These are phyloP conservation scores for Groenewaldozyma auringiensis DNA, from an alignment of 1,139 yeast species.

Conservation along the genomic window DNA sequence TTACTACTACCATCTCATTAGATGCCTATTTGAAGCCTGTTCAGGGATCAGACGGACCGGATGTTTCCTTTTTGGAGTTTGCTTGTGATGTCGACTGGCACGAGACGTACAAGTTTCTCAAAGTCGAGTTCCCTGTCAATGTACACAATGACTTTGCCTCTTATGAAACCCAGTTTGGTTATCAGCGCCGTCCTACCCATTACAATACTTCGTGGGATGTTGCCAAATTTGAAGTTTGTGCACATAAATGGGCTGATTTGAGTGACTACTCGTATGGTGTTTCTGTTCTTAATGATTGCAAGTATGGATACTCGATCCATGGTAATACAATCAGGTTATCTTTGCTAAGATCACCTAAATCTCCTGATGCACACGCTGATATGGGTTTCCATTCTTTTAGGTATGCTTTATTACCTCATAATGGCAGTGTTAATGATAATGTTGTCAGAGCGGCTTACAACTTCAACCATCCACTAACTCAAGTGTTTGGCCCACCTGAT, in stretches of 20 bases:
- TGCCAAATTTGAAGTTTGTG: constrained; percentile 93
- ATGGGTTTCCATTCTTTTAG: constrained; percentile 82
- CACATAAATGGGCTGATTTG: constrained; percentile 88
- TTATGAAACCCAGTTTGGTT: constrained; percentile 90
- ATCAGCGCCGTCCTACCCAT: constrained; percentile 87
- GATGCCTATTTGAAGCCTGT: constrained; percentile 42
- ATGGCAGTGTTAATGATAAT: constrained; percentile 51
- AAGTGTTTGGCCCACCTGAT: constrained; percentile 14
- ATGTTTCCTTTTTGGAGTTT: constrained; percentile 42
- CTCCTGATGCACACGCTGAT: constrained; percentile 89
- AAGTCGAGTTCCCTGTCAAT: constrained; percentile 91
- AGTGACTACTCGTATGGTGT: constrained; percentile 85
- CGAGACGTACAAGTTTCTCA: constrained; percentile 78
- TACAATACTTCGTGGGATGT: constrained; percentile 93
- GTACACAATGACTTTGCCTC: constrained; percentile 67
- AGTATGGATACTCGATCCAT: constrained; percentile 87
- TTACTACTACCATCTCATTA: constrained; percentile 64
- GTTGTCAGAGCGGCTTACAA: constrained; percentile 72
- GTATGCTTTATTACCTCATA: constrained; percentile 80
- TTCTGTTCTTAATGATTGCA: constrained; percentile 73
- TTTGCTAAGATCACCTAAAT: constrained; percentile 74
- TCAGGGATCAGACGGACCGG: constrained; percentile 24
- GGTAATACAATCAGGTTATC: constrained; percentile 84
- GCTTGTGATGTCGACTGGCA: constrained; percentile 76
- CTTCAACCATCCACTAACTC: constrained; percentile 54